Conservation (phyloP, 345 rosid genomes). For the Eucalyptus erythrocorys region DNA sequence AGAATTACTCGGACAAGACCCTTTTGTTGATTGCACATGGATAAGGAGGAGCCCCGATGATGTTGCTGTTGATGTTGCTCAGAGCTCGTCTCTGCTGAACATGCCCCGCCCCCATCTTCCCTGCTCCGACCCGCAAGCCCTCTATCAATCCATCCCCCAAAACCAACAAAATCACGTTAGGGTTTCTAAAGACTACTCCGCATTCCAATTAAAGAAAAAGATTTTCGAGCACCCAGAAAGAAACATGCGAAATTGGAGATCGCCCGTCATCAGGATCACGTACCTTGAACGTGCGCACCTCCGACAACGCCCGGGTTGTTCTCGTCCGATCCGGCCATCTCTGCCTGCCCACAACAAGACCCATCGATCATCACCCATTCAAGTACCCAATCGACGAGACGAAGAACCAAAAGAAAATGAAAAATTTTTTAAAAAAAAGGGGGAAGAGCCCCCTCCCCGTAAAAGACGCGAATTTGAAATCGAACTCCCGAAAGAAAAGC, state of each 20-base stretch:
- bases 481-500: not conserved
- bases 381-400: not conserved
- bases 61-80: conserved; percentile 53
- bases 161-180: not conserved
- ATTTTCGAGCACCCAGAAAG: not conserved
- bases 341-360: not conserved
- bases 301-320: conserved; percentile 65
- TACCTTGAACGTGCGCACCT: conserved; percentile 40
- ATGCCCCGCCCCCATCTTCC: conserved; percentile 32
- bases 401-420: not conserved
- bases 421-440: not conserved
- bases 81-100: conserved; percentile 69
- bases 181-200: not conserved
- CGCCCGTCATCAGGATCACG: not conserved
- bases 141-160: conserved; percentile 13
- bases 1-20: conserved; percentile 42
- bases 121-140: conserved; percentile 37
- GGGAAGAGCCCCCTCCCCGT: not conserved
- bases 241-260: not conserved
- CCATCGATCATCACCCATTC: not conserved
- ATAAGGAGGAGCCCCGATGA: conserved; percentile 45
- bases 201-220: not conserved
- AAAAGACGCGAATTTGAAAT: not conserved
- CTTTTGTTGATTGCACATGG: conserved; percentile 68
- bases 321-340: conserved; percentile 76